Evolutionary conservation across 2,329 filamentous ascomycete species (phyloP), one percentile per base, ranked within the genome.

Genomic region (Bipolaris cookei): DNA sequence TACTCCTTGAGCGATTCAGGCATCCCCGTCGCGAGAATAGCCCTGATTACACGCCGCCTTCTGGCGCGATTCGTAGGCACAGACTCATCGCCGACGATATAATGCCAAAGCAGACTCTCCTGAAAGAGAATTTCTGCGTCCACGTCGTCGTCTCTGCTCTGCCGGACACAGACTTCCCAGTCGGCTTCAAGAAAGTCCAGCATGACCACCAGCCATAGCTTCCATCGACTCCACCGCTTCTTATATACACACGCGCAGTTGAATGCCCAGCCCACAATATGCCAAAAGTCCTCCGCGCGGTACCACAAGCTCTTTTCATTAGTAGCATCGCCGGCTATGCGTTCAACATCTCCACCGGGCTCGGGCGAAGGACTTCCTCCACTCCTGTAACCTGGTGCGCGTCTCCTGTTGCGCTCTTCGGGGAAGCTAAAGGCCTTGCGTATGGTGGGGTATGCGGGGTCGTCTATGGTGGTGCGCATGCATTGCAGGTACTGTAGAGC

Each of bases 201-300:
- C 83, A 97, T 89, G 59, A 90, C 88, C 32, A 88, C 84, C 13
- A 98, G 80, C 90, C 92, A 97, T 6, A 86, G 77, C 65, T 84
- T 87, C 92, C 93, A 98, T 69, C 88, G 84, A 47, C 82, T 83
- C 94, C 95, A 98, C 18, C 94, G 84, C 38, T 84, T 82, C 1
- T 87, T 87, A 65, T 94, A 82, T 30, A 84, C 75, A 1, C 90
- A 83, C 49, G 91, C 93, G 78, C 94, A 98, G 72, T 94, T 95
- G 74, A 98, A 92, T 0, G 91, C 90, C 95, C 95, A 98, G 3
- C 94, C 95, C 0, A 95, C 84, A 0, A 91, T 85, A 39, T 88
- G 85, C 92, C 95, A 99, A 68, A 98, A 96, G 71, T 96, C 91
- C 59, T 90, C 87, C 0, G 89, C 90, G n/a, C 86, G 84, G 14